A percentile compares a stretch with the other conserved stretches of the same genome.
phyloP scores from a whole-genome alignment of 768 basidiomycete species.

The Tricholoma bakamatsutake region DNA sequence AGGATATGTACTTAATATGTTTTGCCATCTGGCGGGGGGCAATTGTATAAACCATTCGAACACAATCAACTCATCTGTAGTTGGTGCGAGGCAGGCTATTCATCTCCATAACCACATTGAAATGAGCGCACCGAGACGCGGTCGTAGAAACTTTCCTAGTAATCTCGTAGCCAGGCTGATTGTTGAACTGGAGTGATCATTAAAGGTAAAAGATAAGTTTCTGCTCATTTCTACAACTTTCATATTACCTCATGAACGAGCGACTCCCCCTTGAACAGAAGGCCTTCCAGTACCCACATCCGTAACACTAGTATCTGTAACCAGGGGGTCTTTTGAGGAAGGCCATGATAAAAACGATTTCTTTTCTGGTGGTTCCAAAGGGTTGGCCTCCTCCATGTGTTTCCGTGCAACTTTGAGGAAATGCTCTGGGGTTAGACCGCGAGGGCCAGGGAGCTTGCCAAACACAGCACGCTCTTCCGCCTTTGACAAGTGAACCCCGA shows the following conservation, averaged over 20 bases:
- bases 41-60: neutral
- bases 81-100: neutral
- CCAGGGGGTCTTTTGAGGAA: neutral
- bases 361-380: neutral
- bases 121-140: neutral
- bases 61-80: neutral
- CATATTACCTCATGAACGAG: neutral
- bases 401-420: slow-evolving; percentile 36
- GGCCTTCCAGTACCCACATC: neutral
- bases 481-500: slow-evolving; percentile 33
- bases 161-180: neutral
- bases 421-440: slow-evolving; percentile 37
- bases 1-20: neutral
- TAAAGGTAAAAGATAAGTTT: neutral
- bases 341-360: neutral
- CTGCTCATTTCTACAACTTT: neutral
- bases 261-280: neutral
- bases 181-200: neutral
- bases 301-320: neutral
- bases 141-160: neutral
- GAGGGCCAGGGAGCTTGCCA: slow-evolving; percentile 30
- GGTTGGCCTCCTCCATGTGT: slow-evolving; percentile 4
- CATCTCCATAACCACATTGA: neutral
- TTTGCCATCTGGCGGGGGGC: neutral
- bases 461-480: slow-evolving; percentile 30